Base-by-base conservation (phyloP, 768 basidiomycete species). In the Arthromyces matolae region DNA sequence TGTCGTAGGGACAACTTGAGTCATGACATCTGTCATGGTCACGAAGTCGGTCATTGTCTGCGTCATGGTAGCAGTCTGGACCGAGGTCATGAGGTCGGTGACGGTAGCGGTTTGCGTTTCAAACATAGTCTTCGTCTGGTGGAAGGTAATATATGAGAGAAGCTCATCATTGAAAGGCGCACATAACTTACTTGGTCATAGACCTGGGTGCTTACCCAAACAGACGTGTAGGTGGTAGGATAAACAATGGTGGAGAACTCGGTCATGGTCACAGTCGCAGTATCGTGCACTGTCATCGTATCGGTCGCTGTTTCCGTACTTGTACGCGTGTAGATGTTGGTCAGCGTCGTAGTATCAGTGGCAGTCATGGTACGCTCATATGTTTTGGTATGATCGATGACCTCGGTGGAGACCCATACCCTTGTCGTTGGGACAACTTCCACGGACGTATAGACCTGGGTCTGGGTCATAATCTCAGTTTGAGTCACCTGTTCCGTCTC, bases 401-500 rank as follows among this genome's bases (percentile, higher is more conserved):
- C 68, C 63, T 84, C 77, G 18, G 84, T 86, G 13, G 82, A 84
- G 31, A 82, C 74, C 75, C 76, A 86, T 39, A 84, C 72, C 38
- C 76, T 75, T 10, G 83, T 85, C 22, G 84, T 85, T 38, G 82
- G 82, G 34, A 80, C 68, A 27, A 78, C 64, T 62, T 79, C 64
- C 19, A 78, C 70, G 6, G 77, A 77, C 3, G 81, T 82, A 55
- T 71, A 65, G 42, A 79, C 65, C 50, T 71, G 62, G 19, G 77
- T 79, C 49, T 61, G 56, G 9, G 73, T 77, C 52, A 70, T 59
- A 29, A 60, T 64, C 57, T 71, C 53, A n/a, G 72, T 76, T 64
- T 63, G 48, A 16, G 68, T 67, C 29, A 76, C 72, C 12, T 60
- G 62, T 43, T 50, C 32, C 19, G 56, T 55, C 37, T 62, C 51